Percentiles rank a stretch among this genome's conserved stretches.
phyloP scores from a whole-genome alignment of 2,329 filamentous ascomycete genomes.

The Aspergillus fijiensis region DNA sequence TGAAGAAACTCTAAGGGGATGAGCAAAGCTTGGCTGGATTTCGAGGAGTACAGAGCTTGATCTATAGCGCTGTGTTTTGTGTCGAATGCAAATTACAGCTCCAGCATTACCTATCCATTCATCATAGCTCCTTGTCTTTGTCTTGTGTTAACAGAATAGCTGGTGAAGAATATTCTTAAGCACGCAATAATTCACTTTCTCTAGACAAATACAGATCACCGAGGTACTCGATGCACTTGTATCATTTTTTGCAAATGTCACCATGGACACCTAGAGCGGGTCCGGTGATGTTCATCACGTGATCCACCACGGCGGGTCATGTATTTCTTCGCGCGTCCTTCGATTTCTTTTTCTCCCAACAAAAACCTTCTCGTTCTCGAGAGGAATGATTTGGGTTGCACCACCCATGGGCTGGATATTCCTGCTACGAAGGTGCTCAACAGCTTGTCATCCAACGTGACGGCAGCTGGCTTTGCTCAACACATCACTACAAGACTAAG shows the following conservation, averaged over 20 bases:
- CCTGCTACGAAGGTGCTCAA: slow-evolving; percentile 13
- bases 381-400: slow-evolving; percentile 13
- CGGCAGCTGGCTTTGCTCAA: slow-evolving; percentile 22
- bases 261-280: neutral
- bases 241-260: neutral
- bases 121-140: too few relatives aligned
- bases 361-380: slow-evolving; percentile 13
- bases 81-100: too few relatives aligned
- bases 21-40: neutral
- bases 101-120: too few relatives aligned
- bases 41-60: neutral
- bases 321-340: slow-evolving; percentile 21
- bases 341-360: slow-evolving; percentile 15
- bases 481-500: slow-evolving; percentile 18
- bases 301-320: slow-evolving; percentile 18
- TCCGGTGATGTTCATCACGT: slow-evolving; percentile 16
- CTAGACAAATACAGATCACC: too few relatives aligned
- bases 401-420: slow-evolving; percentile 22
- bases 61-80: neutral
- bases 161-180: too few relatives aligned
- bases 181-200: too few relatives aligned
- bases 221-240: too few relatives aligned
- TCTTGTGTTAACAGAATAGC: too few relatives aligned
- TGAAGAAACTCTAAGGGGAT: too few relatives aligned
- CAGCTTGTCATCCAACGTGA: slow-evolving; percentile 22